A percentile compares a stretch with the other conserved stretches of the same genome.
Conservation (phyloP, 176 grass and related monocot genomes). For the Tillandsia fasciculata region DNA sequence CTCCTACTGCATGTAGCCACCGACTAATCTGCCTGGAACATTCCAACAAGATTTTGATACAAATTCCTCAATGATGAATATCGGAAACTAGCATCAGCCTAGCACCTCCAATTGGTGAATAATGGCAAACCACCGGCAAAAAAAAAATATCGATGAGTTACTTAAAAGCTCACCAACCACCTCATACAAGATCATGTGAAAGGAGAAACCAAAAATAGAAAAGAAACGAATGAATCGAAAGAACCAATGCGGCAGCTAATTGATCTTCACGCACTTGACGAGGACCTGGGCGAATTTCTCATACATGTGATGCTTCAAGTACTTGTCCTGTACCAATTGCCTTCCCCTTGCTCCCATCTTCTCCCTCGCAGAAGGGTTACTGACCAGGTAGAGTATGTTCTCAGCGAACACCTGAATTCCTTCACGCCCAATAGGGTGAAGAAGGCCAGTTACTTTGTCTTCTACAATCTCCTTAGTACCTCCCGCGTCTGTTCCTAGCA, state of each 20-base stretch:
- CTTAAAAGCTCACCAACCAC: not conserved
- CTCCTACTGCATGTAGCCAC: too few species aligned
- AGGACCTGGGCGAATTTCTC: slow-evolving; percentile 28
- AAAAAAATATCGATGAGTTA: not conserved
- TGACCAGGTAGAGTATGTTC: slow-evolving; percentile 34
- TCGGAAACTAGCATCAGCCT: too few species aligned
- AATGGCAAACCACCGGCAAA: too few species aligned
- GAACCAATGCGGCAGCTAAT: not conserved
- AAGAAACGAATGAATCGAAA: not conserved
- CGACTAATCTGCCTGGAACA: too few species aligned
- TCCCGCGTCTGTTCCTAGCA: slow-evolving; percentile 45
- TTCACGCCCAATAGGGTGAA: slow-evolving; percentile 31
- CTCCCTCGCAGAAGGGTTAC: slow-evolving; percentile 23
- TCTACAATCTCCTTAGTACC: slow-evolving; percentile 35
- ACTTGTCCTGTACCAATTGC: slow-evolving; percentile 32
- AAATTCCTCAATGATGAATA: too few species aligned
- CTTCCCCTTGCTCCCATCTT: slow-evolving; percentile 37
- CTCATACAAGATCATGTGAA: not conserved
- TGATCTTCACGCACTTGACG: slow-evolving; percentile 31
- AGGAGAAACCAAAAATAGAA: not conserved
- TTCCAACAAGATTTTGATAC: too few species aligned
- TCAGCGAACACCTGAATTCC: slow-evolving; percentile 23
- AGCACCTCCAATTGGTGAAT: too few species aligned
- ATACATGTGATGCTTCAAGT: slow-evolving; percentile 37
- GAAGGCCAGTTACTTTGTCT: slow-evolving; percentile 32